These are phyloP conservation scores for Trichophyton rubrum DNA, from an alignment of 2,329 filamentous ascomycete genomes.

Conservation along the genomic window DNA sequence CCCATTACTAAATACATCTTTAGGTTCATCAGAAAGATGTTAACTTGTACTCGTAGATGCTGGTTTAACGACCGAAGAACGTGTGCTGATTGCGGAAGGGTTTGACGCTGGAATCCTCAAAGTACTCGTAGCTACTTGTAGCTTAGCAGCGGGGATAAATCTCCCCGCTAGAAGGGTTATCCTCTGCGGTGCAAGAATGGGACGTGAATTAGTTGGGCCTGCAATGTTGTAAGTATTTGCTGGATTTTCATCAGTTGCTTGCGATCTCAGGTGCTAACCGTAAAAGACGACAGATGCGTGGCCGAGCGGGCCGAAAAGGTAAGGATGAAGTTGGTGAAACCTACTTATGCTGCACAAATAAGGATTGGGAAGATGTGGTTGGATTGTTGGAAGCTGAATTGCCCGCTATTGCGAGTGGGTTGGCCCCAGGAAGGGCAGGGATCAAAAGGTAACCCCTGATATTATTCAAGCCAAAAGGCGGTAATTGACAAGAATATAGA, in stretches of 20 bases:
- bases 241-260: not conserved
- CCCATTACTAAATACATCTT: not conserved
- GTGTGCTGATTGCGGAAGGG: constrained; percentile 56
- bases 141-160: constrained; percentile 73
- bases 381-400: constrained; percentile 61
- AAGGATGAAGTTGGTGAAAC: constrained; percentile 68
- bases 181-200: constrained; percentile 63
- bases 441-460: constrained; percentile 43
- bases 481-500: constrained; percentile 28
- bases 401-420: constrained; percentile 55
- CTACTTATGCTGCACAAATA: constrained; percentile 58
- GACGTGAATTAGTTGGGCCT: constrained; percentile 61
- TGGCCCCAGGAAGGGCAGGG: constrained; percentile 54
- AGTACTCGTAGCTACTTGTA: constrained; percentile 64
- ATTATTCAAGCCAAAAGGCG: not conserved
- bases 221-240: constrained; percentile 50
- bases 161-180: constrained; percentile 60
- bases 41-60: constrained; percentile 21
- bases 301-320: constrained; percentile 63
- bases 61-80: constrained; percentile 58
- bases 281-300: constrained; percentile 58
- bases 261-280: constrained; percentile 16
- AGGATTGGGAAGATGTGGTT: constrained; percentile 56
- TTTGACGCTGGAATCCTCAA: constrained; percentile 57
- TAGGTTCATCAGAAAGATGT: constrained; percentile 17